Conservation (phyloP, 257 asterid genomes). For the Ilex aquifolium region DNA sequence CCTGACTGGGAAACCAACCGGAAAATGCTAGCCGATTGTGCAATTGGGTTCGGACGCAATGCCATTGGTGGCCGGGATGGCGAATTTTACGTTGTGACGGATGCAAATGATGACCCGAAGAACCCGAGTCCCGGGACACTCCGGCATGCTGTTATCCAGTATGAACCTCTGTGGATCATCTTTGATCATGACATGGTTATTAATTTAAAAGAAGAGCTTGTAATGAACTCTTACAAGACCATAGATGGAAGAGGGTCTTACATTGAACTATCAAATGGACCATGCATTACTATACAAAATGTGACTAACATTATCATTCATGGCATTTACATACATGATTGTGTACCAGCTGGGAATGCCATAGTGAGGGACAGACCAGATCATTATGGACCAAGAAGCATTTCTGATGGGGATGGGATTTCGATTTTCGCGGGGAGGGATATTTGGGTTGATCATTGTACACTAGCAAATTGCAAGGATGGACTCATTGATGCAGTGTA, state of each 20-base stretch:
- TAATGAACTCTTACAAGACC: slow-evolving; percentile 67
- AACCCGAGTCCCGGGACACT: slow-evolving; percentile 58
- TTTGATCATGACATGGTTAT: slow-evolving; percentile 54
- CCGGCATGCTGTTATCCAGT: slow-evolving; percentile 58
- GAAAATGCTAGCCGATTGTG: slow-evolving; percentile 53
- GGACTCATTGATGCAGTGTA: slow-evolving; percentile 58
- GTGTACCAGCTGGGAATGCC: slow-evolving; percentile 54
- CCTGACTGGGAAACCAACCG: slow-evolving; percentile 65
- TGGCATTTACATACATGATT: slow-evolving; percentile 51
- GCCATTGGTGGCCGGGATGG: slow-evolving; percentile 68
- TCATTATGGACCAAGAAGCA: slow-evolving; percentile 44
- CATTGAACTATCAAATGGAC: slow-evolving; percentile 53
- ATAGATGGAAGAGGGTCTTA: slow-evolving; percentile 57
- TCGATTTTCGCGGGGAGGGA: slow-evolving; percentile 50
- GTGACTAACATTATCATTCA: slow-evolving; percentile 55
- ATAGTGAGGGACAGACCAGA: slow-evolving; percentile 42
- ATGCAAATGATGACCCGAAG: slow-evolving; percentile 40
- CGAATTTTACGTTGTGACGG: slow-evolving; percentile 45
- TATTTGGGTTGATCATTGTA: slow-evolving; percentile 72
- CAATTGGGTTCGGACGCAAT: slow-evolving; percentile 52
- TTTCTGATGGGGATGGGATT: slow-evolving; percentile 69
- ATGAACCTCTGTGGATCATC: slow-evolving; percentile 66
- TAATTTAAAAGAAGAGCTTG: slow-evolving; percentile 35
- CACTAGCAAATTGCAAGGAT: slow-evolving; percentile 46
- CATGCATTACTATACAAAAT: slow-evolving; percentile 52